phyloP scores from a whole-genome alignment of 495 filamentous ascomycete genomes.

The Cercophora newfieldiana region DNA sequence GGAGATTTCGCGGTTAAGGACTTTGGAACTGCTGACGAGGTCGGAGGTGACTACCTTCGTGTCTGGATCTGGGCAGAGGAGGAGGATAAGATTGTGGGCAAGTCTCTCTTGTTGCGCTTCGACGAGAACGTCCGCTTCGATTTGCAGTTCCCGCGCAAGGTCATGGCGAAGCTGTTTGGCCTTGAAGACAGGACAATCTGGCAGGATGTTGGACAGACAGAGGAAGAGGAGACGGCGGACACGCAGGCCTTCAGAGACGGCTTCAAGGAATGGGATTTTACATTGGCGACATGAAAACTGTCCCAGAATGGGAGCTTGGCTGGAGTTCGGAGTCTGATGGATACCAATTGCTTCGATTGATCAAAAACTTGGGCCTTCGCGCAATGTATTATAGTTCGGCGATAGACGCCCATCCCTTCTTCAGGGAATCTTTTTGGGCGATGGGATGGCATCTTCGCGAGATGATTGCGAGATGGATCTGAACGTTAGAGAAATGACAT shows the following conservation, averaged over 20 bases:
- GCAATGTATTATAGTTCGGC: not conserved
- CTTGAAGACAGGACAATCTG: constrained; percentile 74
- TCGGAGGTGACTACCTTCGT: constrained; percentile 76
- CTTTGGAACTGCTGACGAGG: constrained; percentile 39
- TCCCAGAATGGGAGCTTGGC: not conserved
- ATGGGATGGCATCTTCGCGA: no score
- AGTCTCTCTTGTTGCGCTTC: constrained; percentile 51
- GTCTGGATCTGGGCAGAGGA: constrained; percentile 72
- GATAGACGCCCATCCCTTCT: no score
- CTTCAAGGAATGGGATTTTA: constrained; percentile 89
- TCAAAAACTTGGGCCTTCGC: not conserved
- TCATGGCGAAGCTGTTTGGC: constrained; percentile 83
- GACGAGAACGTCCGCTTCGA: constrained; percentile 54
- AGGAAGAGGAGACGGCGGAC: constrained; percentile 76
- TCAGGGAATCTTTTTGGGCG: not conserved
- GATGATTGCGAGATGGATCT: no score
- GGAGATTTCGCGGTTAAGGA: constrained; percentile 54
- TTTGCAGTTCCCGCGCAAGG: constrained; percentile 66
- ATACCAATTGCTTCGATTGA: not conserved
- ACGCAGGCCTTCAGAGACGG: constrained; percentile 77
- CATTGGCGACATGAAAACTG: constrained; percentile 17
- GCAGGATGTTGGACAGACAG: constrained; percentile 76
- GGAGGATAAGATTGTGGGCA: constrained; percentile 38
- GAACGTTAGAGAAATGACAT: no score
- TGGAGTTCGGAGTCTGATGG: not conserved